Evolutionary conservation across 2,329 filamentous ascomycete genomes (phyloP).

Genomic region (Thielaviopsis musarum): DNA sequence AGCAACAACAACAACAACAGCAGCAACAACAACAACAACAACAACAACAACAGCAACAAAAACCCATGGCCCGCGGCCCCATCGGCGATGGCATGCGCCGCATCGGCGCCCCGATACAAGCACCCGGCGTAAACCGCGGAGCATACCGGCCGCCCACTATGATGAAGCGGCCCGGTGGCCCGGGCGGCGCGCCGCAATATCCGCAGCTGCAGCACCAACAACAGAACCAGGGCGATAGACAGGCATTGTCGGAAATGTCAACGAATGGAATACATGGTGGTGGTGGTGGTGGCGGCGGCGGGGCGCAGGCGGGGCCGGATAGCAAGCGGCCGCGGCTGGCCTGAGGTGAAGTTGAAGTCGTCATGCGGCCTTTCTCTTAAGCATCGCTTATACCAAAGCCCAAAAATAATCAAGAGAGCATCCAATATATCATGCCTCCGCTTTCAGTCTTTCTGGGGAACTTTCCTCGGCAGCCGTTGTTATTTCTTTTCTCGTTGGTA

Average conservation of each 20-base stretch:
- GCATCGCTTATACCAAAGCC: too few species aligned
- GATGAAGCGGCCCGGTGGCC: constrained; percentile 33
- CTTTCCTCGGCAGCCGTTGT: too few species aligned
- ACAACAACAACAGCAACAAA: constrained; percentile 10
- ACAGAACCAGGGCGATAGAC: constrained; percentile 17
- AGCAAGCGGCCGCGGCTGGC: constrained; percentile 35
- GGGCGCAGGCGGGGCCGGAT: constrained; percentile 22
- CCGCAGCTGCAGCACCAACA: constrained; percentile 11
- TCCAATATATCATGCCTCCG: too few species aligned
- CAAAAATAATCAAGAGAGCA: too few species aligned
- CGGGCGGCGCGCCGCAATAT: constrained; percentile 16
- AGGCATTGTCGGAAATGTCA: constrained; percentile 34
- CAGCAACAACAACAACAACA: constrained; percentile 6
- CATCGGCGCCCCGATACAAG: constrained; percentile 39
- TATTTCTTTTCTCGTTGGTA: too few species aligned
- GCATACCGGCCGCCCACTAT: constrained; percentile 39
- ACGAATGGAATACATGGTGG: constrained; percentile 22
- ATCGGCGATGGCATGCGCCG: constrained; percentile 34
- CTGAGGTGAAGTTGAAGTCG: constrained; percentile 14
- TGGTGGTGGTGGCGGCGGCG: not conserved
- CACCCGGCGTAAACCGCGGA: constrained; percentile 37
- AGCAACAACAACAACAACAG: constrained; percentile 13
- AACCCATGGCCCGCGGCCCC: constrained; percentile 2
- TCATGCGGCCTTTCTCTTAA: too few species aligned
- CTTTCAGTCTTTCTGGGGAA: too few species aligned